phyloP scores from a whole-genome alignment of 768 basidiomycete genomes.

The Suillus variegatus region DNA sequence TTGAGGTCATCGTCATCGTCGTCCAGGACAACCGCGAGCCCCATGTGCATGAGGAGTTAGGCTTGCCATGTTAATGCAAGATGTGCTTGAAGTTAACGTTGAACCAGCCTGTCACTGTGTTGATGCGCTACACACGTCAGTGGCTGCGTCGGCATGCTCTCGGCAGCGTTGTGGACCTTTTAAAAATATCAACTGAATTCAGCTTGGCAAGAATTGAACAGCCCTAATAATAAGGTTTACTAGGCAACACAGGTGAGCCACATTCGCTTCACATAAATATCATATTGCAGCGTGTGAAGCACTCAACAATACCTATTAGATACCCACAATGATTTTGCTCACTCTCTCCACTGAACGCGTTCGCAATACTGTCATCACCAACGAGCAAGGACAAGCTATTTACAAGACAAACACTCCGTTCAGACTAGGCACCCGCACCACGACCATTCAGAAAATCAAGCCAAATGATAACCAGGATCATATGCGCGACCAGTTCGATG shows the following conservation, averaged over 20 bases:
- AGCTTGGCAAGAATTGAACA: too few species aligned
- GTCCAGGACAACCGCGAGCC: neutral
- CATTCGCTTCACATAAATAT: neutral
- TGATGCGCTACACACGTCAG: neutral
- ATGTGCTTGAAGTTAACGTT: neutral
- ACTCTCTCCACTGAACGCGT: constrained; percentile 23
- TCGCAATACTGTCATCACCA: constrained; percentile 25
- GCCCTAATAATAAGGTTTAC: too few species aligned
- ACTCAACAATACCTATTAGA: too few species aligned
- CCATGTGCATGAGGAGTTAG: neutral
- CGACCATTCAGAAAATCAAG: constrained; percentile 27
- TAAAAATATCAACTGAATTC: neutral
- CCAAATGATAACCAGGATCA: constrained; percentile 23
- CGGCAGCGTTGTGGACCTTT: neutral
- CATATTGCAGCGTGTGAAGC: too few species aligned
- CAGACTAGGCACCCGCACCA: constrained; percentile 14
- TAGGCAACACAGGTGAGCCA: too few species aligned
- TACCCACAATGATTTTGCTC: constrained; percentile 20
- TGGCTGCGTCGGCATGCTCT: neutral
- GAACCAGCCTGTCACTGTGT: neutral
- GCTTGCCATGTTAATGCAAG: neutral
- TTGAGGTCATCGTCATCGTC: neutral
- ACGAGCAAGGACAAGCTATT: constrained; percentile 27
- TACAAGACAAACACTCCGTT: constrained; percentile 31
- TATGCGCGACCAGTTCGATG: constrained; percentile 31